Evolutionary conservation across 352 stramenopile genomes (phyloP), one percentile per base, ranked within the genome.

Genomic region (Synura sp.): DNA sequence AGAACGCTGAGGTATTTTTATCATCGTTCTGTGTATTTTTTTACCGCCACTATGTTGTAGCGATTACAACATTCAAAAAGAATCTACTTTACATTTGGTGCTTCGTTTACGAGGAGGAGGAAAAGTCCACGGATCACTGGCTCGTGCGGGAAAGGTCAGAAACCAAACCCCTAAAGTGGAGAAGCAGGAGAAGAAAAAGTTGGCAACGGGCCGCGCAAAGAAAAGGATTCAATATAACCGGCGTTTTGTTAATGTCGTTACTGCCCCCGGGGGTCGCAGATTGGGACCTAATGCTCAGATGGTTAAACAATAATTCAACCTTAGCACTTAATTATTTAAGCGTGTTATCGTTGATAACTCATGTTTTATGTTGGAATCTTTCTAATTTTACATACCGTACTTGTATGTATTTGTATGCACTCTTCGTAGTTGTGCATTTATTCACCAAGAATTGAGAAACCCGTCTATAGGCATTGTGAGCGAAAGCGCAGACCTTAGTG

Each of bases 211-310:
- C 84, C 94, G 96, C 78, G 96, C 95, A 70, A 99, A 99, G 92
- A 99, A 99, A 92, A 91, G 96, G 87, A 97, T 98, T 88, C 95
- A 99, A 89, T 99, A 99, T 95, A 99, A 99, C 89, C 92, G 96
- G 84, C 91, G 96, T 87, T 99, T 99, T 89, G 95, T 99, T 75
- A 99, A 99, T 90, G 95, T 99, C 81, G 94, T 96, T 57, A 93
- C 92, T 34, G 93, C 92, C 81, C 94, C 96, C 84, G 94, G 94
- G 84, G 95, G 93, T 83, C 99, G 98, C 93, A 89, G 88, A 82
- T 84, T 99, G 78, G 95, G 95, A 84, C 95, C 96, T 79, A 99
- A 99, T n/a, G n/a, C n/a, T n/a, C n/a, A n/a, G n/a, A n/a, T n/a
- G n/a, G n/a, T n/a, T n/a, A n/a, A n/a, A n/a, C n/a, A n/a, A n/a